These are phyloP conservation scores for Saccharomyces hybrid DNA, from an alignment of 1,139 yeast species.

Conservation along the genomic window DNA sequence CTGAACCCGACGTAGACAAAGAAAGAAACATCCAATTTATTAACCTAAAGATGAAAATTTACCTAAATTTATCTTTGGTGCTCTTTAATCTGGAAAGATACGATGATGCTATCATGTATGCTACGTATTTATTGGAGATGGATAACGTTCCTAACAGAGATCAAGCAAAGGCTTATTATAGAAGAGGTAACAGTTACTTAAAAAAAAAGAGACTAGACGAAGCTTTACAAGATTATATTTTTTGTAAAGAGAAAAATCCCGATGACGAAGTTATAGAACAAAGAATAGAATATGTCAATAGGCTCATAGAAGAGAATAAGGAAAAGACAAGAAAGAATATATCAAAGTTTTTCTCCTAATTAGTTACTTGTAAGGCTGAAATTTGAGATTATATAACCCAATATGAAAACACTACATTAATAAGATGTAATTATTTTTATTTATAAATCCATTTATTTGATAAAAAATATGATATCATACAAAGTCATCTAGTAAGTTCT, in stretches of 20 bases:
- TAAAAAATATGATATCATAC: background rate
- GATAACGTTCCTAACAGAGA: constrained; percentile 36
- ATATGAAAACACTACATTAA: background rate
- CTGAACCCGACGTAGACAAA: constrained; percentile 59
- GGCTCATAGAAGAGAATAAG: constrained; percentile 36
- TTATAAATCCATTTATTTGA: background rate
- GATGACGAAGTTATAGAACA: constrained; percentile 43
- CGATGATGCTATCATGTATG: constrained; percentile 42
- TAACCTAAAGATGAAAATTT: constrained; percentile 52
- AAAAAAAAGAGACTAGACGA: constrained; percentile 41
- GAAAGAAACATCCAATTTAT: constrained; percentile 43
- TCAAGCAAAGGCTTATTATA: constrained; percentile 52
- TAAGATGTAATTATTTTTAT: background rate
- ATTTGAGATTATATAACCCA: background rate
- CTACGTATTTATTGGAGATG: constrained; percentile 49
- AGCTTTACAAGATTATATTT: constrained; percentile 41
- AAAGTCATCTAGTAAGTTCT: constrained; percentile 7
- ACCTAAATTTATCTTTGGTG: constrained; percentile 51
- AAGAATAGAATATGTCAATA: constrained; percentile 36
- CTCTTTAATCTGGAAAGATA: constrained; percentile 42
- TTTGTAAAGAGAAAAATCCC: constrained; percentile 41
- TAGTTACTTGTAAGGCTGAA: background rate
- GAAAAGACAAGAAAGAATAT: constrained; percentile 46
- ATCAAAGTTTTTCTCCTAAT: constrained; percentile 45
- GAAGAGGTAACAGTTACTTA: constrained; percentile 47